Conservation (phyloP, 139 green algal genomes). For the Chlamydomonas sp. region DNA sequence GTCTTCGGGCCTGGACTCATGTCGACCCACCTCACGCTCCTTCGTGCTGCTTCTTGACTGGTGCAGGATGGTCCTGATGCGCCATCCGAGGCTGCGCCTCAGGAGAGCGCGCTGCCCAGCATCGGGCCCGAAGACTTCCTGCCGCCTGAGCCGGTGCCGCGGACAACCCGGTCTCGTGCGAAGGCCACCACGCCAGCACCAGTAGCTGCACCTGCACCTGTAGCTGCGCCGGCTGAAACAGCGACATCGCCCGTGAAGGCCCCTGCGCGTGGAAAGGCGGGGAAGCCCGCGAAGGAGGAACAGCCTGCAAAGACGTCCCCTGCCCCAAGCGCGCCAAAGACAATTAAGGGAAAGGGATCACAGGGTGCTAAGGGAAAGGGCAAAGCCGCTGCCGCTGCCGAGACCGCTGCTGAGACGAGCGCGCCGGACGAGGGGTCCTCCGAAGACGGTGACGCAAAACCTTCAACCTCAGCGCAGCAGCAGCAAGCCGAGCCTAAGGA, state of each 20-base stretch:
- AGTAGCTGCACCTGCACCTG: not conserved
- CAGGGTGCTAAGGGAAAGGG: not conserved
- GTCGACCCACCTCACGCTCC: no score
- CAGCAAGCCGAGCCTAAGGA: not conserved
- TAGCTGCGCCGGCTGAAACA: not conserved
- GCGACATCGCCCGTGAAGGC: not conserved
- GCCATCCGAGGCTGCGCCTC: not conserved
- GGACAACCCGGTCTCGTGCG: conserved; percentile 17
- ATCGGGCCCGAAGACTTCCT: conserved; percentile 40
- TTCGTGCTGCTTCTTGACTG: not conserved
- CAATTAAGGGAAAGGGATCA: not conserved
- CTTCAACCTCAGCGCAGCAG: no score
- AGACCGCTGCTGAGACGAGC: not conserved
- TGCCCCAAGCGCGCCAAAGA: no score
- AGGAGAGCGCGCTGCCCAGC: not conserved
- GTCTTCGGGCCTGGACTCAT: no score
- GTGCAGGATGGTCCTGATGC: conserved; percentile 21
- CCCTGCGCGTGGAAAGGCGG: not conserved
- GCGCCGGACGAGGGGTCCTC: not conserved
- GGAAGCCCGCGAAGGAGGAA: no score
- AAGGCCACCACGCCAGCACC: not conserved
- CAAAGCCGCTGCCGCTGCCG: not conserved
- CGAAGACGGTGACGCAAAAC: no score
- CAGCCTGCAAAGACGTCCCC: no score
- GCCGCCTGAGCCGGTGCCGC: conserved; percentile 23